Percentiles rank a stretch among this genome's conserved stretches.
These are phyloP conservation scores for Aegilops sharonensis DNA, from an alignment of 176 grass and related monocot genomes.

Conservation along the genomic window DNA sequence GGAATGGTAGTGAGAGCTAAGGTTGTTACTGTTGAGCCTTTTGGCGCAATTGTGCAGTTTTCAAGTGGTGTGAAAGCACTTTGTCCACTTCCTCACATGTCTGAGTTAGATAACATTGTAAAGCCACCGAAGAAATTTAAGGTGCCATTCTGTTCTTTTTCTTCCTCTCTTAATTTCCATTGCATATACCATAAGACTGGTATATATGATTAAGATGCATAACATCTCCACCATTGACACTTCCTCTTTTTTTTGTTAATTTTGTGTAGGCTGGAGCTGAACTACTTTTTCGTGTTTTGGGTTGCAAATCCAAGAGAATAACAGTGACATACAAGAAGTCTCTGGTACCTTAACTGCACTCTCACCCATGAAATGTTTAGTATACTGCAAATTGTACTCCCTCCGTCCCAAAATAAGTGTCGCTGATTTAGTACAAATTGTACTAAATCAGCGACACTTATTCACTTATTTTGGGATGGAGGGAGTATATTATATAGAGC, in stretches of 20 bases:
- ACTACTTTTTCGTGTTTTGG: constrained; percentile 84
- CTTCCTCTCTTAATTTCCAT: not conserved
- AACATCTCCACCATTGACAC: constrained; percentile 17
- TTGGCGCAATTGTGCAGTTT: constrained; percentile 84
- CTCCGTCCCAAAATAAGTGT: too few relatives aligned
- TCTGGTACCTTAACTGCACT: constrained; percentile 54
- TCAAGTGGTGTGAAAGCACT: constrained; percentile 93
- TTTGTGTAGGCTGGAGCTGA: constrained; percentile 75
- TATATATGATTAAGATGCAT: constrained; percentile 12
- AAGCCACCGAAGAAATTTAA: constrained; percentile 98
- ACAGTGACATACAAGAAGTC: constrained; percentile 95
- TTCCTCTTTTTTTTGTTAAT: not conserved
- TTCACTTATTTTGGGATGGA: too few relatives aligned
- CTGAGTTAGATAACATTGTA: constrained; percentile 74
- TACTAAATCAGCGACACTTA: too few relatives aligned
- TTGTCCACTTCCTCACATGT: constrained; percentile 93
- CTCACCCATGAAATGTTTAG: not conserved
- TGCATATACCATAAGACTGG: not conserved
- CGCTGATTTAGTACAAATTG: too few relatives aligned
- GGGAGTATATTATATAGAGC: not conserved
- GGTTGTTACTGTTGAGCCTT: constrained; percentile 67
- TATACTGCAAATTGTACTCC: not conserved
- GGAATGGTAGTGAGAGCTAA: constrained; percentile 91
- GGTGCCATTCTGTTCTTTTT: constrained; percentile 40
- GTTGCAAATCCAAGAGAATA: constrained; percentile 96